phyloP scores from a whole-genome alignment of 495 filamentous ascomycete genomes.

The Amorphotheca resinae region DNA sequence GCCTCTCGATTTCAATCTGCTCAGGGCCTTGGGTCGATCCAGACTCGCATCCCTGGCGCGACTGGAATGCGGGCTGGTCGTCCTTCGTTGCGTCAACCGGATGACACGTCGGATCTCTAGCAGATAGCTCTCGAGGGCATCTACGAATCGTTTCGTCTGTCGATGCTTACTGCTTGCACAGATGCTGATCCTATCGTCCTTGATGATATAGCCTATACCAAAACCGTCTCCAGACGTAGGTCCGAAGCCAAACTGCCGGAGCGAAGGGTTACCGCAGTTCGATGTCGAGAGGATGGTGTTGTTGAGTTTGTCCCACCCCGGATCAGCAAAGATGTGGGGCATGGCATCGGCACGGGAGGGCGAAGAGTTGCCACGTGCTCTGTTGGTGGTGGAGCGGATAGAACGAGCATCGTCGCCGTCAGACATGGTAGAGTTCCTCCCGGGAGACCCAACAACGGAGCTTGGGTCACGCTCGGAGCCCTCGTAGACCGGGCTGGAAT shows the following conservation, averaged over 20 bases:
- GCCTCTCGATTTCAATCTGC: constrained; percentile 41
- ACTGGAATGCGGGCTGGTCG: constrained; percentile 40
- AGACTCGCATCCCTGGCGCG: constrained; percentile 47
- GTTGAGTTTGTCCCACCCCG: constrained; percentile 90
- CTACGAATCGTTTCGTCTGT: constrained; percentile 81
- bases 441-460: constrained; percentile 41
- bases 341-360: constrained; percentile 22
- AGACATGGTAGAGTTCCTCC: constrained; percentile 32
- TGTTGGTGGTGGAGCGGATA: constrained; percentile 22
- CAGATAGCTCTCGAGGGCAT: constrained; percentile 80
- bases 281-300: constrained; percentile 90
- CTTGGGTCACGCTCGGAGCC: constrained; percentile 32
- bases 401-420: constrained; percentile 19
- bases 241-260: constrained; percentile 93
- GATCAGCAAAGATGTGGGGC: constrained; percentile 56
- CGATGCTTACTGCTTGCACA: constrained; percentile 86
- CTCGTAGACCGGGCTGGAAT: constrained; percentile 37
- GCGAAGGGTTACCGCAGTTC: constrained; percentile 97
- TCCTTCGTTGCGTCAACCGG: constrained; percentile 40
- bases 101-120: constrained; percentile 80
- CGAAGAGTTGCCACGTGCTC: constrained; percentile 13
- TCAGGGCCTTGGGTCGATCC: constrained; percentile 15
- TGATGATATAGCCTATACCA: constrained; percentile 98
- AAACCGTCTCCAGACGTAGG: constrained; percentile 92
- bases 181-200: constrained; percentile 84